Conservation (phyloP, 1,284 basidiomycete species). For the Puccinia polysora region DNA sequence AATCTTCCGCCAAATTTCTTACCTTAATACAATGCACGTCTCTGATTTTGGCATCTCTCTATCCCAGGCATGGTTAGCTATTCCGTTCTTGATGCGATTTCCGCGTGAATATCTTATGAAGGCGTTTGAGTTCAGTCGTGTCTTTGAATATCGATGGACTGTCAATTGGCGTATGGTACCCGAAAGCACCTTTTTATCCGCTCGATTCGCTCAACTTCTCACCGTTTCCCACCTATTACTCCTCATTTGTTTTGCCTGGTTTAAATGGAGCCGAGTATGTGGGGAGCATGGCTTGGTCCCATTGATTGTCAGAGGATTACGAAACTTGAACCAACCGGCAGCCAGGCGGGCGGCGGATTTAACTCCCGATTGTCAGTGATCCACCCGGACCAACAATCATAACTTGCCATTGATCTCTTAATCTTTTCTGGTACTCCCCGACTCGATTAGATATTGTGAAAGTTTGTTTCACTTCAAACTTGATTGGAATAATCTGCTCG, state of each 20-base stretch:
- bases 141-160: slow-evolving; percentile 93
- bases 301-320: slow-evolving; percentile 62
- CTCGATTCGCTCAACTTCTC: slow-evolving; percentile 62
- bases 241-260: slow-evolving; percentile 65
- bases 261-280: slow-evolving; percentile 61
- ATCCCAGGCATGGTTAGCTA: slow-evolving; percentile 63
- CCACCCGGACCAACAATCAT: not conserved
- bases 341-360: slow-evolving; percentile 14
- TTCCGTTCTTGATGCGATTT: slow-evolving; percentile 67
- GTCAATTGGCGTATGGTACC: slow-evolving; percentile 91
- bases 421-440: not conserved
- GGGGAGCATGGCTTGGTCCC: slow-evolving; percentile 62
- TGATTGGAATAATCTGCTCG: slow-evolving; percentile 85
- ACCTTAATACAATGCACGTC: too few species aligned
- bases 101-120: slow-evolving; percentile 65
- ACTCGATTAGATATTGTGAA: slow-evolving; percentile 70
- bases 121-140: slow-evolving; percentile 81
- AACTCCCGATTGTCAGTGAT: slow-evolving; percentile 18
- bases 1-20: too few species aligned
- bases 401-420: not conserved
- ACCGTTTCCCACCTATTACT: slow-evolving; percentile 64
- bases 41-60: not conserved
- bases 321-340: slow-evolving; percentile 54
- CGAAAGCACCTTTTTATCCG: slow-evolving; percentile 69
- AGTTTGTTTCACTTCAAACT: slow-evolving; percentile 80